Percentiles rank a stretch among this genome's conserved stretches.
Conservation (phyloP, 305 asterid species). For the Rubia balearica region DNA sequence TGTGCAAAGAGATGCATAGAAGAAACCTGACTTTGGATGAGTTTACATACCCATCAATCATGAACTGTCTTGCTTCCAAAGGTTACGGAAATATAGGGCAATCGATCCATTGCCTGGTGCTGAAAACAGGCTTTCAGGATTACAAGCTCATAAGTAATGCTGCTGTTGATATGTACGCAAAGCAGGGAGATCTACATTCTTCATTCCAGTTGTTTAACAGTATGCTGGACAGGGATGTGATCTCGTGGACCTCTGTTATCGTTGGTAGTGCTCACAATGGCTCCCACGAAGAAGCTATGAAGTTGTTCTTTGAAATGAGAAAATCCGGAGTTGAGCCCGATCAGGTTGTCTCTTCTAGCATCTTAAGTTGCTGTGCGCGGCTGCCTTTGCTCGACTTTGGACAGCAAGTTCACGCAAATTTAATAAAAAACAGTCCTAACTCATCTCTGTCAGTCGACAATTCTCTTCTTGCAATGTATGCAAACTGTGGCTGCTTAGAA, state of each 20-base stretch:
- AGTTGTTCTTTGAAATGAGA: conserved; percentile 54
- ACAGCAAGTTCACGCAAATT: conserved; percentile 57
- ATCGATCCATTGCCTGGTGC: conserved; percentile 46
- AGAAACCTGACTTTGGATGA: conserved; percentile 57
- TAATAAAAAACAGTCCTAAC: conserved; percentile 36
- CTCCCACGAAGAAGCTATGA: conserved; percentile 52
- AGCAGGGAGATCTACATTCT: conserved; percentile 35
- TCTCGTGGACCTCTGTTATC: conserved; percentile 84
- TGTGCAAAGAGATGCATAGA: conserved; percentile 51
- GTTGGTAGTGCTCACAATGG: conserved; percentile 63
- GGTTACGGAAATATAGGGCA: conserved; percentile 39
- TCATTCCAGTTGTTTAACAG: conserved; percentile 40
- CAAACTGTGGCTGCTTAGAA: conserved; percentile 64
- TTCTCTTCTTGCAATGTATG: conserved; percentile 65
- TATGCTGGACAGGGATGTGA: conserved; percentile 54
- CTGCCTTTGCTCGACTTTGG: conserved; percentile 65
- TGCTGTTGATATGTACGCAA: conserved; percentile 82
- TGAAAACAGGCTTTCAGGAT: conserved; percentile 56
- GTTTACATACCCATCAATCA: conserved; percentile 63
- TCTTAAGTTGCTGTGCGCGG: conserved; percentile 66
- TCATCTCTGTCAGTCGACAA: conserved; percentile 53
- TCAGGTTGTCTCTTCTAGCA: conserved; percentile 46
- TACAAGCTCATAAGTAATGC: conserved; percentile 54
- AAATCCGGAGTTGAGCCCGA: conserved; percentile 41
- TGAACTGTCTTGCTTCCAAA: conserved; percentile 51